Conservation (phyloP, 305 asterid genomes). For the Petunia hybrid region DNA sequence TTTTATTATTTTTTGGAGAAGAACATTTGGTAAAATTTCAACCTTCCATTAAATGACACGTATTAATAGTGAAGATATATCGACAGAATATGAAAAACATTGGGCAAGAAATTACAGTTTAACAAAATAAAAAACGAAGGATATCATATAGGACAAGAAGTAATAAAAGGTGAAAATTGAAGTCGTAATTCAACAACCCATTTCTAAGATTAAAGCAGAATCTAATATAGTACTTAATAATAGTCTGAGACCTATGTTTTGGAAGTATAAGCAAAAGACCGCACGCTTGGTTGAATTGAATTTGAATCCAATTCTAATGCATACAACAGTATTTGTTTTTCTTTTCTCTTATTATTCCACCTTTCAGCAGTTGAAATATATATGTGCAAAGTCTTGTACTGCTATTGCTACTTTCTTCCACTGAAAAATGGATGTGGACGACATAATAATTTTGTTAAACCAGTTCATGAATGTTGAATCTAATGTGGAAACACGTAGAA, state of each 20-base stretch:
- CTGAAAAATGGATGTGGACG: conserved; percentile 32
- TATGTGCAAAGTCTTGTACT: conserved; percentile 16
- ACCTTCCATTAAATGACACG: too few relatives aligned
- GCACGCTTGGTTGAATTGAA: conserved; percentile 34
- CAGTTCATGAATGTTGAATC: conserved; percentile 45
- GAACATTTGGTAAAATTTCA: too few relatives aligned
- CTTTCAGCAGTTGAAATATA: not conserved
- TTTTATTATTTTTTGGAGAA: too few relatives aligned
- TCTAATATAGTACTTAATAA: not conserved
- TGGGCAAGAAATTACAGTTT: not conserved
- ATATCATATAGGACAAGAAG: not conserved
- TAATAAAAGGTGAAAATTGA: not conserved
- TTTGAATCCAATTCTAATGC: conserved; percentile 21
- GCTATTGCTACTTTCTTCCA: not conserved
- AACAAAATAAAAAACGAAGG: not conserved
- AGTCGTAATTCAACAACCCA: conserved; percentile 27
- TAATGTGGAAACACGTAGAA: conserved; percentile 45
- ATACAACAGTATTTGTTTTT: not conserved
- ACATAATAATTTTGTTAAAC: conserved; percentile 5
- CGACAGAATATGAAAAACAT: not conserved
- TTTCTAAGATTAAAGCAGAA: not conserved
- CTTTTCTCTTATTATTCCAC: not conserved
- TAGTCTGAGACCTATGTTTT: conserved; percentile 16
- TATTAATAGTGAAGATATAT: too few relatives aligned
- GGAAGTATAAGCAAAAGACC: conserved; percentile 22